Base-by-base conservation (phyloP, 2,329 filamentous ascomycete species). In the Cytospora paraplurivora region DNA sequence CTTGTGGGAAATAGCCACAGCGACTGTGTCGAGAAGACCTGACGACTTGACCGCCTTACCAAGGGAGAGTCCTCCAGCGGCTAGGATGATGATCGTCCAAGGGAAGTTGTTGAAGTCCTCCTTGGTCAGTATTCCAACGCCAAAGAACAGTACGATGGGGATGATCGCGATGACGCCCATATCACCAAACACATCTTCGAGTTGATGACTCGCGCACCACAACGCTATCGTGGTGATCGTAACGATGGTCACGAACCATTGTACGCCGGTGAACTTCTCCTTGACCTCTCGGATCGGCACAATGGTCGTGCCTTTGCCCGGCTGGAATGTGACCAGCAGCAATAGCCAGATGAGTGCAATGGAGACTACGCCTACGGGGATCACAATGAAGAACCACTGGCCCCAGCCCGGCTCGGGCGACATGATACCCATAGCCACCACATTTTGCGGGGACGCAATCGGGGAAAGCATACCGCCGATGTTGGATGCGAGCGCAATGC, bases 71-170 rank as follows among this genome's bases (percentile, higher is more conserved):
- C 95, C 95, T 54, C 95, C 95, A 0, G 95, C 94, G 0, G 95
- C 95, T 21, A 99, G 88, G 72, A 99, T 98, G 77, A 99, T 97
- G 76, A 99, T 99, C 21, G 96, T 99, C 95, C 95, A 99, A 47
- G 97, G 89, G 76, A 99, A 99, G 76, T 99, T 99, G 81, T 99
- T 99, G 75, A 99, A 99, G 78, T 99, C 95, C 77, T 98, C 95
- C 78, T 98, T 99, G 56, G 93, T 98, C 37, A 99, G 82, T 69
- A 98, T 94, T 12, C 95, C 95, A 1, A 93, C 93, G 61, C 95
- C 95, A 71, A 99, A 99, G 83, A 99, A 99, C 50, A 97, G 82
- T 3, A 96, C 90, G 58, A 99, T 89, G 7, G 95, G 95, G 66
- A 99, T 92, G 73, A 99, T 96, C 64, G 95, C 96, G 50, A 99